Evolutionary conservation across 306 rosid genomes (phyloP), one percentile per base, ranked within the genome.

Genomic region (Cucumis melo): DNA sequence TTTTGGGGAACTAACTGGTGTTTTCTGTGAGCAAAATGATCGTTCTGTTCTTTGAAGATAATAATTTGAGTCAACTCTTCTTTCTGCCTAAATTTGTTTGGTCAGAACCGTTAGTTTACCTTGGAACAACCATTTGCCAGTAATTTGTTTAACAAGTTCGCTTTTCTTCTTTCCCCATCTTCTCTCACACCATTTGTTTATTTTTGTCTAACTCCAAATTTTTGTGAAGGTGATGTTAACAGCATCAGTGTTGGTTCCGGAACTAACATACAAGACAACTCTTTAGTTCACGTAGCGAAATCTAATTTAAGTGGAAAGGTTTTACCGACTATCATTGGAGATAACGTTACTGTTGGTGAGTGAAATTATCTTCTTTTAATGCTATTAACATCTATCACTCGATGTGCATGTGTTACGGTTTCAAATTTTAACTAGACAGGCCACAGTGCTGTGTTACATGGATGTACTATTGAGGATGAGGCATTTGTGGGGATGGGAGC

Each of bases 401-500:
- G 70, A 50, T 21, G 46, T 77, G 61, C 71, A n/a, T 53, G 66
- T 44, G 7, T 76, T 51, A 8, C 48, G 78, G 76, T 75, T 82
- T 76, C 51, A 6, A 19, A 17, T 63, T 74, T 79, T 64, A 76
- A 74, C 68, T 57, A 73, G 58, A 57, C 84, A 93, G 96, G 97
- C 78, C 98, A 93, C 73, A 88, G 94, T 65, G 97, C 94, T 44
- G 97, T 93, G 61, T 78, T 93, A 79, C 97, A 93, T 76, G 97
- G 98, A 75, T 93, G 98, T 67, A 90, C 96, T 27, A 88, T 93
- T 62, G 97, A 93, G 82, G 98, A 91, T 76, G 98, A 93, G 88
- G 96, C 98, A 73, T 93, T 93, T 87, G 89, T 93, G 38, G 98
- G 96, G 60, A 91, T 91, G 97, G 94, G 97, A 71, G 98, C 97